A percentile compares a stretch with the other conserved stretches of the same genome.
These are phyloP conservation scores for Eutypa lata DNA, from an alignment of 2,329 filamentous ascomycete species.

Conservation along the genomic window DNA sequence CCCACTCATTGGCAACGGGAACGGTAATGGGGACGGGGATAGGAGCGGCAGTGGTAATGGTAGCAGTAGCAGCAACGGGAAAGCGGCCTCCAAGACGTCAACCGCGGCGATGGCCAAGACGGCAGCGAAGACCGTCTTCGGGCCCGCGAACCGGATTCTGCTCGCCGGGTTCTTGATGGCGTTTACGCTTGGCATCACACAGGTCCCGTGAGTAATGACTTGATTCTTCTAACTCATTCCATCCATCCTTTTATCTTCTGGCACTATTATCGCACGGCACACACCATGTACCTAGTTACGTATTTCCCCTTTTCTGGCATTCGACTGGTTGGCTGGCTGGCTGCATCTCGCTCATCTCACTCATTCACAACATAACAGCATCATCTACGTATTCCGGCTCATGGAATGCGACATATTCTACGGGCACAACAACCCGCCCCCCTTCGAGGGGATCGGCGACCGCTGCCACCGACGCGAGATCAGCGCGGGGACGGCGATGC, in stretches of 20 bases:
- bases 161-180: constrained; percentile 29
- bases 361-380: too few species aligned
- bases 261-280: too few species aligned
- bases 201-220: constrained; percentile 23
- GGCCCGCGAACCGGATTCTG: constrained; percentile 26
- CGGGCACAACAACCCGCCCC: constrained; percentile 51
- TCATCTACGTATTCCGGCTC: constrained; percentile 64
- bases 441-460: constrained; percentile 44
- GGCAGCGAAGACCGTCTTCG: constrained; percentile 14
- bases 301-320: too few species aligned
- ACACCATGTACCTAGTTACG: too few species aligned
- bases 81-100: constrained; percentile 5
- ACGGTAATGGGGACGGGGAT: not conserved
- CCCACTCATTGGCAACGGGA: not conserved
- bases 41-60: not conserved
- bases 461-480: constrained; percentile 61
- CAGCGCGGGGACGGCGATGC: constrained; percentile 59
- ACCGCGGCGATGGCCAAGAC: constrained; percentile 5
- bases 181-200: constrained; percentile 29
- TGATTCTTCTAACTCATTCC: too few species aligned
- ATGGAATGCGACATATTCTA: constrained; percentile 74
- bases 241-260: too few species aligned
- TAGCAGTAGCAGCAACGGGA: constrained; percentile 3
- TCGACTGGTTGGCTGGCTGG: too few species aligned
- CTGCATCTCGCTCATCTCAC: too few species aligned